Conservation (phyloP, 805 yeast genomes). For the Yarrowia divulgata region DNA sequence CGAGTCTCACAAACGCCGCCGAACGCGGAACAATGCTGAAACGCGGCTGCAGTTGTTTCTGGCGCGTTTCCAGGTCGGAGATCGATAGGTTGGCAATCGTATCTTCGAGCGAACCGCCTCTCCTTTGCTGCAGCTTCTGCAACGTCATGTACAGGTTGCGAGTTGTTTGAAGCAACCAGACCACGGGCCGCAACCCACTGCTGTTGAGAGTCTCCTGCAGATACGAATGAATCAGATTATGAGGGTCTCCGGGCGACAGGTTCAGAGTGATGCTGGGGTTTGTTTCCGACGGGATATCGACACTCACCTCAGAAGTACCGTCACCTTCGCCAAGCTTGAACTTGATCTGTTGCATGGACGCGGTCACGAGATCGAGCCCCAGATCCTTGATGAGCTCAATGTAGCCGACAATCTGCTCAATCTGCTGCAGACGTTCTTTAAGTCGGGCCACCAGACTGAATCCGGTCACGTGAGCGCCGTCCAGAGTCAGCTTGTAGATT, state of each 20-base stretch:
- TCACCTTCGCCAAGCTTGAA: conserved; percentile 45
- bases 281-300: conserved; percentile 10
- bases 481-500: conserved; percentile 32
- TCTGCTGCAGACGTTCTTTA: conserved; percentile 43
- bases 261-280: conserved; percentile 12
- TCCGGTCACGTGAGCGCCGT: background rate
- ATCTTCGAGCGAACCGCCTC: background rate
- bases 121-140: conserved; percentile 36
- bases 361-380: conserved; percentile 46
- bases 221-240: conserved; percentile 45
- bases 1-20: conserved; percentile 33
- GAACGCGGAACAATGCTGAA: conserved; percentile 32
- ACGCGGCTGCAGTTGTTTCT: conserved; percentile 11
- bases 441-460: conserved; percentile 1
- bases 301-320: background rate
- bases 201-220: conserved; percentile 46
- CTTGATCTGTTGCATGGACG: conserved; percentile 47
- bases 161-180: conserved; percentile 47
- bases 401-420: conserved; percentile 49
- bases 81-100: background rate
- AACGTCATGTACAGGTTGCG: conserved; percentile 46
- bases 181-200: conserved; percentile 46
- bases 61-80: conserved; percentile 21
- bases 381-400: conserved; percentile 46
- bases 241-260: conserved; percentile 47